Conservation (phyloP, 2,329 filamentous ascomycete species). For the Ophiobolus disseminans region DNA sequence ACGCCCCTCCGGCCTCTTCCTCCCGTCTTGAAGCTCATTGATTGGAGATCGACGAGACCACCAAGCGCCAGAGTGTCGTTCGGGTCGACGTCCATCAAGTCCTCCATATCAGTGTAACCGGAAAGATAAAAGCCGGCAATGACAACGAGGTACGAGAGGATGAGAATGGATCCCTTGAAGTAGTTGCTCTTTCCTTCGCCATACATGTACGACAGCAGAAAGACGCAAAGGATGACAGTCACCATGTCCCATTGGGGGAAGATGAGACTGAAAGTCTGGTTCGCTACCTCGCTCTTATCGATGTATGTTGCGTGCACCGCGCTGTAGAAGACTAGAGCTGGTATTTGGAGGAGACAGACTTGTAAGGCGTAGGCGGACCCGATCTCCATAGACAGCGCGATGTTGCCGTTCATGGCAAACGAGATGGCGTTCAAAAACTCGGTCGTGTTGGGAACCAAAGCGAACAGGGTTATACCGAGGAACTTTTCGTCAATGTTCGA, state of each 20-base stretch:
- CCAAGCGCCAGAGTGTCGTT: conserved; percentile 46
- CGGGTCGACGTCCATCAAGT: conserved; percentile 44
- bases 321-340: conserved; percentile 89
- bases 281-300: conserved; percentile 59
- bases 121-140: conserved; percentile 91
- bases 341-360: conserved; percentile 93
- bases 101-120: conserved; percentile 63
- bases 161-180: conserved; percentile 96
- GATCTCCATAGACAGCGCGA: conserved; percentile 98
- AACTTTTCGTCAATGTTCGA: conserved; percentile 97
- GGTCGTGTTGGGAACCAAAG: conserved; percentile 95
- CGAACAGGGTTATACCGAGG: conserved; percentile 93
- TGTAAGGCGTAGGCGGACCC: conserved; percentile 96
- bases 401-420: conserved; percentile 99
- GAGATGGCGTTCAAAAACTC: conserved; percentile 99
- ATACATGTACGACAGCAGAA: conserved; percentile 96
- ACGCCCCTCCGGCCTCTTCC: conserved; percentile 31
- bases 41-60: conserved; percentile 37
- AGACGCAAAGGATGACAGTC: conserved; percentile 93
- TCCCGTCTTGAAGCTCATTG: conserved; percentile 45
- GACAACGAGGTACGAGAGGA: conserved; percentile 92
- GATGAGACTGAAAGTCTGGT: conserved; percentile 80
- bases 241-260: conserved; percentile 99
- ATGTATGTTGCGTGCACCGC: conserved; percentile 71
- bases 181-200: conserved; percentile 99